Evolutionary conservation across 805 yeast species (phyloP), one percentile per base, ranked within the genome.

Genomic region (Candida ascalaphidarum): DNA sequence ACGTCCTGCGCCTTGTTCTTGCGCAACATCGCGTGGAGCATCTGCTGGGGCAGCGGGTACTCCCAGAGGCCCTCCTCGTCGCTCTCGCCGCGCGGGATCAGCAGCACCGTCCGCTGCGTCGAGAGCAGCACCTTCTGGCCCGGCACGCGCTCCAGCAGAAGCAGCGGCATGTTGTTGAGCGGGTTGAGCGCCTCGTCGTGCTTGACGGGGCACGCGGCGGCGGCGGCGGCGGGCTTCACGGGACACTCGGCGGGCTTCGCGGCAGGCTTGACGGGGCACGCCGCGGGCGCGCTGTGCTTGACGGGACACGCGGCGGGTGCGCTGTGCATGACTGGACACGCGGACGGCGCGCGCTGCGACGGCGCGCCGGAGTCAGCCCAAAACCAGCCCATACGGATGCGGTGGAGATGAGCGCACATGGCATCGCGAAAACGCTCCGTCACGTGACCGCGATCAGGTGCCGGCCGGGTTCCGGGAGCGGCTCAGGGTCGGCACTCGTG

Each of bases 41-140:
- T 92, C 52, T 92, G 99, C 57, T 92, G 98, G 1, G 99, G 98
- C 2, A 96, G 84, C 2, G 99, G 99, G 50, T 92, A 92, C 57
- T 92, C 98, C 99, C 99, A 92, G 26, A 78, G 74, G 2, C 94
- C 94, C 35, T 74, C 76, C 7, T 61, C 65, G 2, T 60, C 64
- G 10, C 50, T 48, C 17, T 64, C 71, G 17, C 97, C 97, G 37
- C 84, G 71, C 13, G 98, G 98, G 29, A 92, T 92, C 2, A 84
- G 59, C 11, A 95, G 84, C 21, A 77, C 54, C 2, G 94, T 81
- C 42, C 96, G 74, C 23, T 81, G 83, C 0, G 92, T 83, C 7
- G 96, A 86, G 18, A 92, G 62, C 20, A 71, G 75, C 21, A 83
- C 42, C 34, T 68, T 72, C 55, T 92, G 98, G 16, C 94, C 94